Evolutionary conservation across 2,329 filamentous ascomycete genomes (phyloP).

Genomic region (Neofusicoccum cordaticola): DNA sequence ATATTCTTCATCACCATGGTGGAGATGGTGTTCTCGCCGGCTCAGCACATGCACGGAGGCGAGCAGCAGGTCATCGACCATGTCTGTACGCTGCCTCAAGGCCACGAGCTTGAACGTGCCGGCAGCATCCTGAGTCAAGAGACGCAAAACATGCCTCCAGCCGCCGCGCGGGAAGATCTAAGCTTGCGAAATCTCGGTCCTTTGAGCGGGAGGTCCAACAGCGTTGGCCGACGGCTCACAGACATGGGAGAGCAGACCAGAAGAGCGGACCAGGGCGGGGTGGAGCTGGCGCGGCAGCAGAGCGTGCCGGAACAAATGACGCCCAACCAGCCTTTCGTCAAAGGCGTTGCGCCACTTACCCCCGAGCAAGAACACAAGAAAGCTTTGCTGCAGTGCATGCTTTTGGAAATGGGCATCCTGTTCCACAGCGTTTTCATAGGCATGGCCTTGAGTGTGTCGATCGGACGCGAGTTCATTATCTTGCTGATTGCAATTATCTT

Average conservation of each 20-base stretch:
- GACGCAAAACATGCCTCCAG: not conserved
- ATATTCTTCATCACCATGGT: conserved; percentile 69
- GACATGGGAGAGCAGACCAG: not conserved
- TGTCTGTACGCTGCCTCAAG: not conserved
- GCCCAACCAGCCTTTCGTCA: conserved; percentile 17
- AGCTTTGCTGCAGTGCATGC: conserved; percentile 57
- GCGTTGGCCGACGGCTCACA: not conserved
- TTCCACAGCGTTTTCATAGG: conserved; percentile 77
- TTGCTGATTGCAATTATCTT: conserved; percentile 68
- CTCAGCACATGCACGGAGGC: conserved; percentile 28
- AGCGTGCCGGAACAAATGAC: conserved; percentile 11
- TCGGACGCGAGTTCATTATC: conserved; percentile 62
- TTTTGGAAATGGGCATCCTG: conserved; percentile 74
- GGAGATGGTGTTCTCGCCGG: conserved; percentile 81
- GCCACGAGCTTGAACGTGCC: not conserved
- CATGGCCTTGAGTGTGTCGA: conserved; percentile 68
- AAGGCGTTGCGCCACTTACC: conserved; percentile 46
- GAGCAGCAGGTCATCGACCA: conserved; percentile 60
- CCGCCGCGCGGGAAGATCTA: not conserved
- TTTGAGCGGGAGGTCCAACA: conserved; percentile 2
- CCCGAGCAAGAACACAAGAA: conserved; percentile 27
- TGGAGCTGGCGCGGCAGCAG: conserved; percentile 18
- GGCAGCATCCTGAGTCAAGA: not conserved
- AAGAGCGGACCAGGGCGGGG: not conserved
- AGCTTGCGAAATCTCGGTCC: conserved; percentile 2